phyloP scores from a whole-genome alignment of 495 filamentous ascomycete species.

The Penicillium mononematosum region DNA sequence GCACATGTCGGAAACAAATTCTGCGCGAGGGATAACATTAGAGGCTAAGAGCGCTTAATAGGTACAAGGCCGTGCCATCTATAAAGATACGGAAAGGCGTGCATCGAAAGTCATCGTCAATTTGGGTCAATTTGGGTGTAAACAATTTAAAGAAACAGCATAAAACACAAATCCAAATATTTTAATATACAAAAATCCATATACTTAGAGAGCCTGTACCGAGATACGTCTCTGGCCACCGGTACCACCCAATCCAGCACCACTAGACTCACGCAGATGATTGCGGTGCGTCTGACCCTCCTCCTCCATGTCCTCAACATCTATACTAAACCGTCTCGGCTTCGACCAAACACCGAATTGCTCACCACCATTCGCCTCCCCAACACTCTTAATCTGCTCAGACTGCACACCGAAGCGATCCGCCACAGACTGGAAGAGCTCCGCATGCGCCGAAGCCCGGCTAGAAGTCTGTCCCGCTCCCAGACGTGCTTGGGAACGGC shows the following conservation, averaged over 20 bases:
- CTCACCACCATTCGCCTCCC: slow-evolving; percentile 29
- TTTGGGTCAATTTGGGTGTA: background rate
- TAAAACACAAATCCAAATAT: background rate
- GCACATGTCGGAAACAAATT: too few relatives aligned
- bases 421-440: slow-evolving; percentile 31
- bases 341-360: slow-evolving; percentile 40
- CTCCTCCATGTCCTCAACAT: slow-evolving; percentile 37
- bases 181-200: background rate
- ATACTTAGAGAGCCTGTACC: slow-evolving; percentile 25
- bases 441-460: slow-evolving; percentile 26
- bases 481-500: slow-evolving; percentile 39
- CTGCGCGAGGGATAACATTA: too few relatives aligned
- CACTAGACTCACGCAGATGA: slow-evolving; percentile 40
- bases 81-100: too few relatives aligned
- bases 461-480: slow-evolving; percentile 23
- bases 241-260: slow-evolving; percentile 33
- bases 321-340: slow-evolving; percentile 42
- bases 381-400: slow-evolving; percentile 25
- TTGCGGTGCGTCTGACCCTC: slow-evolving; percentile 34
- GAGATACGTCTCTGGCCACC: slow-evolving; percentile 29
- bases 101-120: too few relatives aligned
- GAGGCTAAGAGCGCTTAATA: too few relatives aligned
- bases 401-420: slow-evolving; percentile 36
- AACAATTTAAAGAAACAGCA: background rate
- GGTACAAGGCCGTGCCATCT: too few relatives aligned